Percentiles rank a stretch among this genome's conserved stretches.
These are phyloP conservation scores for Micromonas pusilla DNA, from an alignment of 139 green algal species.

Conservation along the genomic window DNA sequence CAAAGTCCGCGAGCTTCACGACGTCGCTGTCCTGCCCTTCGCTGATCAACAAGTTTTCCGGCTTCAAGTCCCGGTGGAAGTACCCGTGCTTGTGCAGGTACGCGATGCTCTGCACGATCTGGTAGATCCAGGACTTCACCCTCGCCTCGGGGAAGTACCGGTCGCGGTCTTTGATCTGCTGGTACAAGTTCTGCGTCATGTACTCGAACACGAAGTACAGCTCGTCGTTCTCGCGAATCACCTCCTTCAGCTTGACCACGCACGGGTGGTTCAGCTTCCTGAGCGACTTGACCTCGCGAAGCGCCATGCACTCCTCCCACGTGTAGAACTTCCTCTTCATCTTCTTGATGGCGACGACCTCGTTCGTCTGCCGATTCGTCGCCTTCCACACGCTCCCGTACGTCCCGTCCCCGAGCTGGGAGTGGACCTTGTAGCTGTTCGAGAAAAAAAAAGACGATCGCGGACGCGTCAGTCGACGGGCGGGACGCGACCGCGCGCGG, in stretches of 20 bases:
- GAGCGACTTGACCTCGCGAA: slow-evolving; percentile 76
- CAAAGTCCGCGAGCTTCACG: slow-evolving; percentile 96
- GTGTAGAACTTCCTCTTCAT: slow-evolving; percentile 96
- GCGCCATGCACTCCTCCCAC: slow-evolving; percentile 92
- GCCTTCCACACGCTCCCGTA: slow-evolving; percentile 94
- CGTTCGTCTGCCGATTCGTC: slow-evolving; percentile 77
- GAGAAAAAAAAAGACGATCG: slow-evolving; percentile 7
- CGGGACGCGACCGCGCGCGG: too few species aligned
- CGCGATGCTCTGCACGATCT: slow-evolving; percentile 78
- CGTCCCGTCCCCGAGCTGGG: slow-evolving; percentile 88
- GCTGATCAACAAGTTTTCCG: slow-evolving; percentile 85
- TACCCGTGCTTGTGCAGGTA: slow-evolving; percentile 93
- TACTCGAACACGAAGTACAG: slow-evolving; percentile 96
- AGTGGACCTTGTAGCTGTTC: slow-evolving; percentile 80
- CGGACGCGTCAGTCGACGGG: too few species aligned
- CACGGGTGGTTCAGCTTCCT: slow-evolving; percentile 86
- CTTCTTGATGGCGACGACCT: slow-evolving; percentile 94
- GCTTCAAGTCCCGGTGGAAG: slow-evolving; percentile 96
- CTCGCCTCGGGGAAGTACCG: slow-evolving; percentile 70
- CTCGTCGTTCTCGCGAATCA: slow-evolving; percentile 92
- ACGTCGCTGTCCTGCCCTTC: too few species aligned
- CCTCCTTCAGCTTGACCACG: slow-evolving; percentile 93
- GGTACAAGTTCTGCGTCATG: slow-evolving; percentile 88
- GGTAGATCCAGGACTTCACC: slow-evolving; percentile 75
- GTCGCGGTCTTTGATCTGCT: slow-evolving; percentile 84